Percentiles rank a stretch among this genome's conserved stretches.
Evolutionary conservation across 768 basidiomycete species (phyloP).

Genomic region (Tricholoma terreum): DNA sequence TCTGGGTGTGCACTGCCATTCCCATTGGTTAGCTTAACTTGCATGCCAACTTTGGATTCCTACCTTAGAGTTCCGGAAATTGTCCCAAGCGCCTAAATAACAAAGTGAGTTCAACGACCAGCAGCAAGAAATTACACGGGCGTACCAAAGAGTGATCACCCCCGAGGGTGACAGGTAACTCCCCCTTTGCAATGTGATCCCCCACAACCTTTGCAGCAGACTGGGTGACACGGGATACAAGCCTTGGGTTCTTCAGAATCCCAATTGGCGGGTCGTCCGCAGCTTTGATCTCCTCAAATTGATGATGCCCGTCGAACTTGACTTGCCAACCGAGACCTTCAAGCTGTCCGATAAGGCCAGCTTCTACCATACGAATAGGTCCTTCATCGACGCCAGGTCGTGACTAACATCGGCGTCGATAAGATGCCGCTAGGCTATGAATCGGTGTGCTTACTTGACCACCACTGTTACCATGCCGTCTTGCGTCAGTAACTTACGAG

Average conservation of each 20-base stretch:
- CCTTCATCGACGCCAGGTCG: constrained; percentile 81
- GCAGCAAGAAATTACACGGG: constrained; percentile 12
- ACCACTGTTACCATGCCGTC: constrained; percentile 40
- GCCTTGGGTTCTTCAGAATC: constrained; percentile 83
- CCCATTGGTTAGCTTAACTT: not conserved
- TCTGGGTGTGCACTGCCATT: constrained; percentile 61
- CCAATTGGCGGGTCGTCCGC: constrained; percentile 78
- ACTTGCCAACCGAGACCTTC: constrained; percentile 84
- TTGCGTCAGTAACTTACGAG: constrained; percentile 6
- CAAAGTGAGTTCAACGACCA: constrained; percentile 9
- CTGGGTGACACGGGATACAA: constrained; percentile 81
- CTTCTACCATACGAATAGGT: constrained; percentile 85
- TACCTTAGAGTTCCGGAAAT: constrained; percentile 85
- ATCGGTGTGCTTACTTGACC: constrained; percentile 51
- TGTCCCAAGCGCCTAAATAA: constrained; percentile 76
- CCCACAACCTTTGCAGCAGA: constrained; percentile 78
- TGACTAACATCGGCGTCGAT: constrained; percentile 42
- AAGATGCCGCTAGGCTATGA: not conserved
- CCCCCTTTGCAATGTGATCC: constrained; percentile 70
- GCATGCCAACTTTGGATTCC: constrained; percentile 15
- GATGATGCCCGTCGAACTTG: constrained; percentile 85
- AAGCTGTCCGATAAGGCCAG: constrained; percentile 79
- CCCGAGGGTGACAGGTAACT: constrained; percentile 86
- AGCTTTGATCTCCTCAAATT: constrained; percentile 73
- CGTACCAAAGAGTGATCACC: constrained; percentile 93